Evolutionary conservation across 2,329 filamentous ascomycete genomes (phyloP), one percentile per base, ranked within the genome.

Genomic region (Aspergillus candidus): DNA sequence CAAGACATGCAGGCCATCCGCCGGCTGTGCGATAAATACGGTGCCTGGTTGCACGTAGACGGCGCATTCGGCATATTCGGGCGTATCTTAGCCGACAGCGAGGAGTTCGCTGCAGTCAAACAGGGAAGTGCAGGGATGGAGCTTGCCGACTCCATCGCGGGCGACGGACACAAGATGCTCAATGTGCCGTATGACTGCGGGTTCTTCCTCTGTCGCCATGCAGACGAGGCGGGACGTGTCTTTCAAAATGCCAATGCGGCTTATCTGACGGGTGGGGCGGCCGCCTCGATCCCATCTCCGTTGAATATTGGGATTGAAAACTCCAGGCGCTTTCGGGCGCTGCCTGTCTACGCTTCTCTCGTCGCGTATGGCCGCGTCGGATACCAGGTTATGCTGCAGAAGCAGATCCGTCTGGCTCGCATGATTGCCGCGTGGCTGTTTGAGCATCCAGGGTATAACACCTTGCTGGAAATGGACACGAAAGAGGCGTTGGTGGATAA

Each of bases 131-230:
- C 77, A 4, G 87, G 86, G 1, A 65, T 96, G 11, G 84, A 94
- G 49, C 72, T 94, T 2, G 88, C 86, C 3, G 88, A 96, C 61
- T 94, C 87, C 40, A 89, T 96, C 54, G 83, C 88, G 0, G 83
- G 86, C 2, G 90, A 96, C 58, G 86, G 79, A 0, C 91, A 97
- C 66, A 96, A 96, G 61, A 70, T 95, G n/a, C 76, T 97, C 48
- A 96, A 96, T 54, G 88, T 95, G 36, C 90, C 91, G 0, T 96
- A 96, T 57, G 91, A 96, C 65, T 90, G 84, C 57, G 91, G 90
- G 35, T 84, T 96, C 66, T 94, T 95, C 74, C 79, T 94, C 55
- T 88, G 83, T 40, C 79, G 81, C 13, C 78, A 85, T 49, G 68
- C 77, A 6, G 56, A 67, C 3, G 70, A 79, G 11, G 76, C 84